Percentiles rank a stretch among this genome's conserved stretches.
Conservation (phyloP, 331 rosid genomes). For the Saraca asoca region DNA sequence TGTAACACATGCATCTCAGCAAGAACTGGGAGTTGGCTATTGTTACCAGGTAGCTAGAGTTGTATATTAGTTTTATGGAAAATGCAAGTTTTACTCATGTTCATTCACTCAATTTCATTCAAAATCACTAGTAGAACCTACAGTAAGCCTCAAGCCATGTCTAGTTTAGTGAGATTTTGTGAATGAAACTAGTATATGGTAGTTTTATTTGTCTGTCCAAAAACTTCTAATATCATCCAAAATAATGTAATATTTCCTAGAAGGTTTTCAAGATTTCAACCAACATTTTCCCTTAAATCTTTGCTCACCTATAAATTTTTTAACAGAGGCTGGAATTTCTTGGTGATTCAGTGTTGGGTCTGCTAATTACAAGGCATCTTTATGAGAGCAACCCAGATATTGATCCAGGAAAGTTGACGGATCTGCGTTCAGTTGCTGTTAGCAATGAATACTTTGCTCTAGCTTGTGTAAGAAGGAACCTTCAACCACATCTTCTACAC, state of each 20-base stretch:
- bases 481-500: conserved; percentile 69
- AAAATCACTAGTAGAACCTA: too few species aligned
- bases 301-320: neutral
- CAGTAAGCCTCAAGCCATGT: too few species aligned
- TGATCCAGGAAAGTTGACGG: conserved; percentile 70
- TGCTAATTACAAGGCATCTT: conserved; percentile 61
- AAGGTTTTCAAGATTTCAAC: neutral
- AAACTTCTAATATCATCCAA: neutral
- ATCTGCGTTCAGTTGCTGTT: conserved; percentile 65
- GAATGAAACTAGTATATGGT: too few species aligned
- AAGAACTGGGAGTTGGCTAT: conserved; percentile 53
- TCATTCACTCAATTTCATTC: too few species aligned
- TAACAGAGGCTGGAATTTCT: conserved; percentile 75
- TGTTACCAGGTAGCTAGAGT: conserved; percentile 60
- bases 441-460: conserved; percentile 72
- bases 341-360: conserved; percentile 68
- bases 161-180: too few species aligned
- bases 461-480: conserved; percentile 56
- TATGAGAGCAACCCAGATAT: conserved; percentile 51
- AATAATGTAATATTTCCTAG: neutral
- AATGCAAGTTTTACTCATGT: too few species aligned
- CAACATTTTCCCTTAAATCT: neutral
- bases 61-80: too few species aligned
- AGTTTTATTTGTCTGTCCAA: neutral
- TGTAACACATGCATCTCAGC: conserved; percentile 63